Evolutionary conservation across 805 yeast genomes (phyloP).

Genomic region (Huiozyma sinensis): DNA sequence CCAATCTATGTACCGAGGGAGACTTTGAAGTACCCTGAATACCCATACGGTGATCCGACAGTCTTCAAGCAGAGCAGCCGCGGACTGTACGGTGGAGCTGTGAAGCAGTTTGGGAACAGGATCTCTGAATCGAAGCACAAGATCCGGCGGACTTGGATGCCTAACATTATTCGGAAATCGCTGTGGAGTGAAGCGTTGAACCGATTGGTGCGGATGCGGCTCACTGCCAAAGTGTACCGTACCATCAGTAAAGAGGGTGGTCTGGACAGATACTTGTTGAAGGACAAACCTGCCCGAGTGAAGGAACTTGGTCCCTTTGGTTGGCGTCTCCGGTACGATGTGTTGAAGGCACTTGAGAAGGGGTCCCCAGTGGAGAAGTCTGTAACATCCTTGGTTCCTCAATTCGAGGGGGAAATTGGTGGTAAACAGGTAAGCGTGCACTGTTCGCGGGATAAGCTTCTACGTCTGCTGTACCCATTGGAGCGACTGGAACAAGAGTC

Average conservation of each 20-base stretch:
- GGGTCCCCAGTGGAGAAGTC: background rate
- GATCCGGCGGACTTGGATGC: constrained; percentile 68
- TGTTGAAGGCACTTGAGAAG: constrained; percentile 30
- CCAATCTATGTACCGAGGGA: constrained; percentile 38
- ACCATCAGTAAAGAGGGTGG: constrained; percentile 94
- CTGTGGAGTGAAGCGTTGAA: constrained; percentile 79
- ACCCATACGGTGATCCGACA: constrained; percentile 69
- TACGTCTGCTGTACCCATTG: too few species aligned
- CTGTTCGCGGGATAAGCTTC: too few species aligned
- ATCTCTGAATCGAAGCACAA: constrained; percentile 67
- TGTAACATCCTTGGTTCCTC: too few species aligned
- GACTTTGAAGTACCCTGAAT: constrained; percentile 43
- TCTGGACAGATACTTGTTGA: constrained; percentile 73
- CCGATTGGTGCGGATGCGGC: constrained; percentile 43
- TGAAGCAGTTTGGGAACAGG: constrained; percentile 63
- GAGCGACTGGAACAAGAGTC: too few species aligned
- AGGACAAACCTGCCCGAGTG: constrained; percentile 79
- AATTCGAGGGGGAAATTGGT: too few species aligned
- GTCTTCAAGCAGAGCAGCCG: constrained; percentile 75
- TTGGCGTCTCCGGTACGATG: constrained; percentile 77
- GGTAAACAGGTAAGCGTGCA: too few species aligned
- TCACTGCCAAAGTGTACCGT: constrained; percentile 71
- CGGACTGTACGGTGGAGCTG: constrained; percentile 87
- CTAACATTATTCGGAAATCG: constrained; percentile 65
- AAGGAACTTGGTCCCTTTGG: constrained; percentile 90